A percentile compares a stretch with the other conserved stretches of the same genome.
phyloP scores from a whole-genome alignment of 1,284 basidiomycete genomes.

The Marasmius oreades region DNA sequence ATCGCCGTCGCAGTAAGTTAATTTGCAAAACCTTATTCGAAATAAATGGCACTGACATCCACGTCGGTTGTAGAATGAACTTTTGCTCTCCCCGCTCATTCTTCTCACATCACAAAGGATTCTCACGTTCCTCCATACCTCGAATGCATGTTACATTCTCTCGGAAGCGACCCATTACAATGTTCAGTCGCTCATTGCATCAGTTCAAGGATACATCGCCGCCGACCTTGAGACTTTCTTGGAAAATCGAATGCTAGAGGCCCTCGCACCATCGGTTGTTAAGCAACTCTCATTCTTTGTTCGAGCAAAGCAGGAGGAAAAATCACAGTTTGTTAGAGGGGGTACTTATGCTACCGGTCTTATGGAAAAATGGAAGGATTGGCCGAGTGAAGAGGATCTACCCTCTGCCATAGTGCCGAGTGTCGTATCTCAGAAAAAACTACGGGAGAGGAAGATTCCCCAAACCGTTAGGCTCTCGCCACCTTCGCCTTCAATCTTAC shows the following conservation, averaged over 20 bases:
- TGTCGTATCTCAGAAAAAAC: constrained; percentile 18
- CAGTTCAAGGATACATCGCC: constrained; percentile 80
- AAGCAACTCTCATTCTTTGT: constrained; percentile 66
- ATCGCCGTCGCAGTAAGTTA: constrained; percentile 76
- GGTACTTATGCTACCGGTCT: constrained; percentile 53
- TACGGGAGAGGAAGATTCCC: constrained; percentile 29
- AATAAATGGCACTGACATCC: background rate
- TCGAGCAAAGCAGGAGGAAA: constrained; percentile 59
- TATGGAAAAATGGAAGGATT: constrained; percentile 67
- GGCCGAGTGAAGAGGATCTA: constrained; percentile 81
- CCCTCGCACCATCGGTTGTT: constrained; percentile 67
- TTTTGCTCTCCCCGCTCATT: constrained; percentile 84
- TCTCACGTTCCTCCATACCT: constrained; percentile 65
- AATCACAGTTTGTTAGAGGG: constrained; percentile 66
- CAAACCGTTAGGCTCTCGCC: constrained; percentile 47
- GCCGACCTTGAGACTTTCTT: constrained; percentile 88
- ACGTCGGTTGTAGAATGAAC: constrained; percentile 65
- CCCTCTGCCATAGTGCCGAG: constrained; percentile 59
- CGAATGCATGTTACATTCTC: constrained; percentile 82
- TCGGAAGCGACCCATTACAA: constrained; percentile 82
- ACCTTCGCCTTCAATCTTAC: constrained; percentile 28
- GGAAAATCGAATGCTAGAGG: constrained; percentile 77
- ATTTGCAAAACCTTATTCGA: background rate
- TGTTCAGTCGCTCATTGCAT: constrained; percentile 65
- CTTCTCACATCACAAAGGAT: constrained; percentile 80